phyloP scores from a whole-genome alignment of 1,284 basidiomycete genomes.

The Retiboletus flavoniger region DNA sequence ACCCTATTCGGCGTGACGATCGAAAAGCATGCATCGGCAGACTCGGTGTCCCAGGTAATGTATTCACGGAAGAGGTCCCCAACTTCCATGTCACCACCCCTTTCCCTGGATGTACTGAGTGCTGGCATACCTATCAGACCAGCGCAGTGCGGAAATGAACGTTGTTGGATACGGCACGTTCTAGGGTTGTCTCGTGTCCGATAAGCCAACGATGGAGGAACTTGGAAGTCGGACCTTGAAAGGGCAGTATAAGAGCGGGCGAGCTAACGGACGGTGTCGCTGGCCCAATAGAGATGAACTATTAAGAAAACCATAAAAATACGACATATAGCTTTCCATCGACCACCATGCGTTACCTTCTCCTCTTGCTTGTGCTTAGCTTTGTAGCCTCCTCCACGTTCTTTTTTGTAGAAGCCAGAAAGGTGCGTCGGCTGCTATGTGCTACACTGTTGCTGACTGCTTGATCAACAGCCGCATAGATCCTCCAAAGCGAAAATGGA shows the following conservation, averaged over 20 bases:
- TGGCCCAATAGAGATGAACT: constrained; percentile 34
- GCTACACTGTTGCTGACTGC: constrained; percentile 8
- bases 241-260: constrained; percentile 26
- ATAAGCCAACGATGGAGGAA: constrained; percentile 6
- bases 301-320: constrained; percentile 19
- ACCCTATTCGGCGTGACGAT: constrained; percentile 10
- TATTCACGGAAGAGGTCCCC: not conserved
- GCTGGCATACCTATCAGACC: constrained; percentile 3
- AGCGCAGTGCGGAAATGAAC: constrained; percentile 27
- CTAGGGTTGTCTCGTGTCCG: constrained; percentile 27
- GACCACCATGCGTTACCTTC: constrained; percentile 28
- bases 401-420: constrained; percentile 33
- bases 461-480: constrained; percentile 21
- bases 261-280: constrained; percentile 2
- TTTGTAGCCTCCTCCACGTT: constrained; percentile 31
- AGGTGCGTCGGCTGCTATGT: constrained; percentile 18
- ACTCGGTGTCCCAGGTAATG: not conserved
- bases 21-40: not conserved
- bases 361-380: constrained; percentile 31
- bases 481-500: constrained; percentile 16
- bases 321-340: not conserved
- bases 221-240: constrained; percentile 26
- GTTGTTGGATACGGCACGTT: constrained; percentile 20
- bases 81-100: constrained; percentile 22
- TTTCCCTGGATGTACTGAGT: constrained; percentile 1